A percentile compares a stretch with the other conserved stretches of the same genome.
phyloP scores from a whole-genome alignment of 371 early-diverging fungal species.

The Lichtheimia hyalospora region DNA sequence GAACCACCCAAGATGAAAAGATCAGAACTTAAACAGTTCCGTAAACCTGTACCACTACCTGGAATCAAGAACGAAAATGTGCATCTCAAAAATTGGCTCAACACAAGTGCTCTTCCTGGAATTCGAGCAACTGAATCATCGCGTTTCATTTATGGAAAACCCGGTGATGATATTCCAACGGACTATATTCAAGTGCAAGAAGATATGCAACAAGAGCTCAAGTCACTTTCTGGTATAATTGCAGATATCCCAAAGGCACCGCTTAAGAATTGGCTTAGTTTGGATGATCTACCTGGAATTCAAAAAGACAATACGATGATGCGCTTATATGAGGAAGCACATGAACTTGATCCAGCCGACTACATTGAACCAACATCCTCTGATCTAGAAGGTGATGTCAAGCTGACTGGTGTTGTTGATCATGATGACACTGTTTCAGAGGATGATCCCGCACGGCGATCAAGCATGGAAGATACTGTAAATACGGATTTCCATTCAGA shows the following conservation, averaged over 20 bases:
- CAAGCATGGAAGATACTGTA: no score
- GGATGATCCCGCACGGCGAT: no score
- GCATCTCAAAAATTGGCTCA: constrained; percentile 6
- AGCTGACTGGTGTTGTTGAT: constrained; percentile 1
- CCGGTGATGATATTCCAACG: background rate
- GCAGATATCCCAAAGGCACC: constrained; percentile 1
- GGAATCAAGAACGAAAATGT: background rate
- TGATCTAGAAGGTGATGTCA: constrained; percentile 3
- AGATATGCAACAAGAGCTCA: no score
- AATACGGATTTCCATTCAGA: background rate
- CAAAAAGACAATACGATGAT: background rate
- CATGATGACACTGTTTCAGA: background rate
- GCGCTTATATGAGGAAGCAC: constrained; percentile 2
- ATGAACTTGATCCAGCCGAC: background rate
- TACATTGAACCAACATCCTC: constrained; percentile 1
- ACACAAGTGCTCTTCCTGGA: background rate
- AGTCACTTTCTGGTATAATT: background rate
- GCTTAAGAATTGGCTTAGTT: constrained; percentile 5
- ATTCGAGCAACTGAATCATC: background rate
- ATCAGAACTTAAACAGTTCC: background rate
- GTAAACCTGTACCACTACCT: constrained; percentile 1
- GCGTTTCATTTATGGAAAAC: background rate
- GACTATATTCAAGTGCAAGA: constrained; percentile 3
- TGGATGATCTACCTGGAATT: background rate
- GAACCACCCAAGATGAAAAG: background rate